Evolutionary conservation across 1,284 basidiomycete species (phyloP).

Genomic region (Mrakiaceae sp.): DNA sequence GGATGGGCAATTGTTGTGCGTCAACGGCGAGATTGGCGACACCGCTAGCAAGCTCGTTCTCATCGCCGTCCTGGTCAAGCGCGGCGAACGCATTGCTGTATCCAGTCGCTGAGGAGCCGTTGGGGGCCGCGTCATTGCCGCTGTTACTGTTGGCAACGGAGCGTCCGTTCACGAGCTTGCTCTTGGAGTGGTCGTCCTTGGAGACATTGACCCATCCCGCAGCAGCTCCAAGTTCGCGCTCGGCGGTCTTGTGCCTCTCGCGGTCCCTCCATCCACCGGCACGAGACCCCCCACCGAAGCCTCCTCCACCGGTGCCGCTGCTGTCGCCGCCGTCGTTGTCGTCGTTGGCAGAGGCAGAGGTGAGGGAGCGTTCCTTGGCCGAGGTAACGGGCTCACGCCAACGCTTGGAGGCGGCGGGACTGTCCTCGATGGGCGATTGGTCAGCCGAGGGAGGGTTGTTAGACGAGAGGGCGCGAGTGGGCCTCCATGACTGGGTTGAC

Average conservation of each 20-base stretch:
- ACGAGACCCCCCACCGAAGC: constrained; percentile 1
- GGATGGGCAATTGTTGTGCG: constrained; percentile 12
- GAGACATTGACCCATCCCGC: constrained; percentile 15
- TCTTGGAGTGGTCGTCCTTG: background rate
- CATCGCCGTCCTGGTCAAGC: constrained; percentile 21
- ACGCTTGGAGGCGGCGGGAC: background rate
- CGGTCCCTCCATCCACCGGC: constrained; percentile 17
- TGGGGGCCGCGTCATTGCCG: background rate
- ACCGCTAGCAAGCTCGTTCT: background rate
- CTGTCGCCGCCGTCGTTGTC: background rate
- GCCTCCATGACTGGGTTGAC: constrained; percentile 13
- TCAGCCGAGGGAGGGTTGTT: constrained; percentile 3
- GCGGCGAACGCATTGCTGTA: constrained; percentile 13
- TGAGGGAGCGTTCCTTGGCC: background rate
- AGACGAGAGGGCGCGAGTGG: constrained; percentile 8
- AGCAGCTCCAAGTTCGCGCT: constrained; percentile 5
- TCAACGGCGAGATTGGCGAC: constrained; percentile 18
- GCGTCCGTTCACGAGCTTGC: background rate
- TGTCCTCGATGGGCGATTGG: background rate
- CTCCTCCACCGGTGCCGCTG: background rate
- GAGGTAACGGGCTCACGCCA: background rate
- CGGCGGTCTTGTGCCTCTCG: constrained; percentile 14
- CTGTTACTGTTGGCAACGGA: background rate
- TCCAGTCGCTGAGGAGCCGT: background rate
- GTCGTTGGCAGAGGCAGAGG: background rate